These are phyloP conservation scores for Tephrocybe sp. DNA, from an alignment of 768 basidiomycete genomes.

Conservation along the genomic window DNA sequence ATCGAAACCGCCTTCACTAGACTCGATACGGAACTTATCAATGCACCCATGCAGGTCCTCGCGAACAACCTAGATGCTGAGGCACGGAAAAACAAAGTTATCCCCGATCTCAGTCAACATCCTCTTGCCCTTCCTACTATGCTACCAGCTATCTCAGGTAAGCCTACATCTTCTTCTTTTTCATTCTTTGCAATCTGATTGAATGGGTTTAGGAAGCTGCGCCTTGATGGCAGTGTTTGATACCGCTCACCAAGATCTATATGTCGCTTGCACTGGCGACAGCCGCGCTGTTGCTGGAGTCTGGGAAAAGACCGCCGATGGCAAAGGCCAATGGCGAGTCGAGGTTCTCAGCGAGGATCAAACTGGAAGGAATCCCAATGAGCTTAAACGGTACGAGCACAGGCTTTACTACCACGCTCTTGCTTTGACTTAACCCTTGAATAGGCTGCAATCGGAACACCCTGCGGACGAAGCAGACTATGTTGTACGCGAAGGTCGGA, in stretches of 20 bases:
- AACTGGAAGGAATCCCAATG: constrained; percentile 87
- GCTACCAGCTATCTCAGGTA: constrained; percentile 80
- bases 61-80: constrained; percentile 53
- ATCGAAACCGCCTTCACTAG: constrained; percentile 76
- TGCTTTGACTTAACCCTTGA: background rate
- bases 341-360: constrained; percentile 96
- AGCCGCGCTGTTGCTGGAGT: constrained; percentile 94
- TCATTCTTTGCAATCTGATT: constrained; percentile 11
- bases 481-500: constrained; percentile 77
- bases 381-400: constrained; percentile 66
- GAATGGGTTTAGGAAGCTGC: constrained; percentile 66
- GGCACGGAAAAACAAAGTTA: constrained; percentile 43
- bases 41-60: constrained; percentile 73
- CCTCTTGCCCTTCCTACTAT: constrained; percentile 71
- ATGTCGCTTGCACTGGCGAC: constrained; percentile 91
- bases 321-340: constrained; percentile 79
- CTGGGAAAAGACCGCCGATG: constrained; percentile 68
- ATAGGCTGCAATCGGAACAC: constrained; percentile 79
- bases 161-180: constrained; percentile 7
- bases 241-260: constrained; percentile 75
- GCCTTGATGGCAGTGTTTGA: constrained; percentile 88
- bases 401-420: background rate
- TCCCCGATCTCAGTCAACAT: constrained; percentile 69
- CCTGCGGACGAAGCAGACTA: constrained; percentile 68
- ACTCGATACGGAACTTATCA: constrained; percentile 83